phyloP scores from a whole-genome alignment of 2,329 filamentous ascomycete species.

The Rutstroemia sp. region DNA sequence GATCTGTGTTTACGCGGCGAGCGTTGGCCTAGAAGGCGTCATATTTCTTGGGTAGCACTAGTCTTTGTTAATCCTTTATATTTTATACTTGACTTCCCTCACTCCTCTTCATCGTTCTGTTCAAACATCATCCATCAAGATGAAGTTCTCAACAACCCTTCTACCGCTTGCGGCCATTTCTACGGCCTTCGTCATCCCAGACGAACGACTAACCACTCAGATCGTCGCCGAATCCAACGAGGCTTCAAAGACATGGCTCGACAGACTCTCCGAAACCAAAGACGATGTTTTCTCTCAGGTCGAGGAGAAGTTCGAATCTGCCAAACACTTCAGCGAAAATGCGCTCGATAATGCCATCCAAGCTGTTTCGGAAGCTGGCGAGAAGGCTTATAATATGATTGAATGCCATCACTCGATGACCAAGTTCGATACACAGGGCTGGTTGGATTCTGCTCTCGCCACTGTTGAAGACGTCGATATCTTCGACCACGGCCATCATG shows the following conservation, averaged over 20 bases:
- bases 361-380: conserved; percentile 14
- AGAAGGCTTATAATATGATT: conserved; percentile 20
- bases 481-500: conserved; percentile 15
- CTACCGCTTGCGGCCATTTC: conserved; percentile 42
- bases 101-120: not conserved
- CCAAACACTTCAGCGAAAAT: conserved; percentile 22
- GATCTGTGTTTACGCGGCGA: not conserved
- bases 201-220: conserved; percentile 39
- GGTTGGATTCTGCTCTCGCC: conserved; percentile 29
- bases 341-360: conserved; percentile 28
- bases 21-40: not conserved
- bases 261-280: conserved; percentile 31
- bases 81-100: not conserved
- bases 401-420: conserved; percentile 28
- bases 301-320: conserved; percentile 23
- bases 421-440: conserved; percentile 27
- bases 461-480: conserved; percentile 29
- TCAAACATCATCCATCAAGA: conserved; percentile 16
- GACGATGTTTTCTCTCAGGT: conserved; percentile 21
- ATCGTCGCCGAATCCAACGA: conserved; percentile 33
- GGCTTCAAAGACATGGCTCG: conserved; percentile 24
- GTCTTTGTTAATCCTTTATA: conserved; percentile 1
- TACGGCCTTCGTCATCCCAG: conserved; percentile 46
- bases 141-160: conserved; percentile 34
- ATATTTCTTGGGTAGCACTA: not conserved